Percentiles rank a stretch among this genome's conserved stretches.
These are phyloP conservation scores for Brasilioporus rufonigricans DNA, from an alignment of 768 basidiomycete genomes.

Conservation along the genomic window DNA sequence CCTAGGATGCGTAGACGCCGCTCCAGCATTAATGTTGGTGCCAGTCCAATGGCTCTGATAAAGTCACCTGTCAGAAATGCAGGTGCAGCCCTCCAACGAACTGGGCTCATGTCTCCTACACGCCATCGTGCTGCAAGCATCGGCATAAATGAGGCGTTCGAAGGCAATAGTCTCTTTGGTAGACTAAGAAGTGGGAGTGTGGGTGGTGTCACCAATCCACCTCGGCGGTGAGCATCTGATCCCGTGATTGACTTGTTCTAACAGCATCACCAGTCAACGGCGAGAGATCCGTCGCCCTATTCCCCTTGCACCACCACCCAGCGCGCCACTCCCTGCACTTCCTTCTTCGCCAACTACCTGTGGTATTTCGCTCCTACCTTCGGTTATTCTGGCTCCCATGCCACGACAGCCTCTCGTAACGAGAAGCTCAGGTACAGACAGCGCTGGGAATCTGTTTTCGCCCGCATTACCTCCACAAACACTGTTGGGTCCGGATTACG, in stretches of 20 bases:
- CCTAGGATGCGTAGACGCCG: slow-evolving; percentile 58
- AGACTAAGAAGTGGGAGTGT: slow-evolving; percentile 56
- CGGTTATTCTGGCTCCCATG: slow-evolving; percentile 15
- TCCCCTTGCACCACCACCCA: slow-evolving; percentile 29
- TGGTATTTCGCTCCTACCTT: slow-evolving; percentile 14
- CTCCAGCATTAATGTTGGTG: slow-evolving; percentile 56
- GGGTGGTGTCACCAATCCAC: slow-evolving; percentile 29
- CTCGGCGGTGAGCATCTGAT: slow-evolving; percentile 32
- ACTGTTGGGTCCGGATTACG: slow-evolving; percentile 9
- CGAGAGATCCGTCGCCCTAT: slow-evolving; percentile 34
- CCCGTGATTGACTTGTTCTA: not conserved
- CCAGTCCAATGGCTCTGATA: slow-evolving; percentile 55
- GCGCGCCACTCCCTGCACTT: slow-evolving; percentile 27
- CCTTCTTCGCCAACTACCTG: slow-evolving; percentile 23
- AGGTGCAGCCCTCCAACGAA: slow-evolving; percentile 48
- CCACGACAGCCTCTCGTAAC: slow-evolving; percentile 20
- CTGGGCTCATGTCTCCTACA: slow-evolving; percentile 37
- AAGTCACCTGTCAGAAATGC: slow-evolving; percentile 56
- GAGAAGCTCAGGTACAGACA: slow-evolving; percentile 1
- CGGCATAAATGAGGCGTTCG: slow-evolving; percentile 31
- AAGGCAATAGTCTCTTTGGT: slow-evolving; percentile 45
- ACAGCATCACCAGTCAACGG: slow-evolving; percentile 34
- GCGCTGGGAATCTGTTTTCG: not conserved
- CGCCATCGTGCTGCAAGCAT: slow-evolving; percentile 49
- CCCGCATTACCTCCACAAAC: slow-evolving; percentile 1